Conservation (phyloP, 2,329 filamentous ascomycete species). For the Didymella keratinophila region DNA sequence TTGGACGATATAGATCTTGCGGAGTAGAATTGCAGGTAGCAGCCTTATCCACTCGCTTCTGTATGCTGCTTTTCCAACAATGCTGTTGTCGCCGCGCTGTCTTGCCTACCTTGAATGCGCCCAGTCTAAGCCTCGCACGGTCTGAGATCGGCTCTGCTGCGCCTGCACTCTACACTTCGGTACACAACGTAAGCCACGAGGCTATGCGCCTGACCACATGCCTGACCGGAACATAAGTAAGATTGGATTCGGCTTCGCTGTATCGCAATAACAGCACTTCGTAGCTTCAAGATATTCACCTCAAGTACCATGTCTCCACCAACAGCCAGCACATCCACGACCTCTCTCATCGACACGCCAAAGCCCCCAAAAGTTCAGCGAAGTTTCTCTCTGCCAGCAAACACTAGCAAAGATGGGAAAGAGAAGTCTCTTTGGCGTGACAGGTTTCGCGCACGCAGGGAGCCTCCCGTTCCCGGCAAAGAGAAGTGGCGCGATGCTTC, state of each 20-base stretch:
- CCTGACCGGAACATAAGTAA: neutral
- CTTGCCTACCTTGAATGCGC: neutral
- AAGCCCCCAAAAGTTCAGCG: slow-evolving; percentile 5
- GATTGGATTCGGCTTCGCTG: no score
- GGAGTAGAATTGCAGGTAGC: slow-evolving; percentile 23
- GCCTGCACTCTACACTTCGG: neutral
- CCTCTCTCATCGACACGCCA: slow-evolving; percentile 3
- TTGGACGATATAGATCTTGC: slow-evolving; percentile 60
- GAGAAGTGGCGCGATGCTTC: slow-evolving; percentile 35
- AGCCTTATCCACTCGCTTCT: neutral
- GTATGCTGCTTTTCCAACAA: neutral
- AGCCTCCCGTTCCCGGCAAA: slow-evolving; percentile 23
- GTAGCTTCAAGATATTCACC: no score
- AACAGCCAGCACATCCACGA: slow-evolving; percentile 8
- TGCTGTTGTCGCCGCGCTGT: neutral
- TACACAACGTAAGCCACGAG: slow-evolving; percentile 3
- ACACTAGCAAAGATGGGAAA: neutral
- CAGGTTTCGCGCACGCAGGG: slow-evolving; percentile 11
- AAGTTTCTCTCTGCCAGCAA: slow-evolving; percentile 7
- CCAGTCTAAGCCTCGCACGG: slow-evolving; percentile 8
- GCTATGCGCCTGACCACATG: slow-evolving; percentile 1
- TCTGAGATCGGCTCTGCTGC: slow-evolving; percentile 2
- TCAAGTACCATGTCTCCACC: slow-evolving; percentile 3
- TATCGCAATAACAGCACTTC: no score
- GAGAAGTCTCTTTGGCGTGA: slow-evolving; percentile 22